phyloP scores from a whole-genome alignment of 2,329 filamentous ascomycete genomes.

The Chaetomium sp. region DNA sequence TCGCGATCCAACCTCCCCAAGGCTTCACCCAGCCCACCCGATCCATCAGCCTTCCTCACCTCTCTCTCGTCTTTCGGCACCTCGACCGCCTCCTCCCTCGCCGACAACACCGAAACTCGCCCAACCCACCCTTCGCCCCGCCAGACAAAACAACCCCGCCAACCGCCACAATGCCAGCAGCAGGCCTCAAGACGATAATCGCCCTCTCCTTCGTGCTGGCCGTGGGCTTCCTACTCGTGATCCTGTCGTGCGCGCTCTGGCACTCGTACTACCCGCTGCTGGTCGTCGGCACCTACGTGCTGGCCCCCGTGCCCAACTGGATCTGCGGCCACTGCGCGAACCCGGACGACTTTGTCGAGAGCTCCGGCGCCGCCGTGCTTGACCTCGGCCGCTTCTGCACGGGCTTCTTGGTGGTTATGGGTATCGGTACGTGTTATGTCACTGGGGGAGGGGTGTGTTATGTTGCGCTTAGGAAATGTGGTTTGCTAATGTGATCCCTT shows the following conservation, averaged over 20 bases:
- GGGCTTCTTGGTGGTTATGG: constrained; percentile 95
- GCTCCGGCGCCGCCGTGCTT: constrained; percentile 77
- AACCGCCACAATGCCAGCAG: constrained; percentile 62
- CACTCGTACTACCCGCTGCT: constrained; percentile 92
- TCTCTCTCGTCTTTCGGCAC: background rate
- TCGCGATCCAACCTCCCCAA: background rate
- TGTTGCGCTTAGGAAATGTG: background rate
- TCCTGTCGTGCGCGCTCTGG: constrained; percentile 94
- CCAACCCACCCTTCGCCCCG: no score
- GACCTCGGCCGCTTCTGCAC: constrained; percentile 94
- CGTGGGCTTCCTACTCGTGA: constrained; percentile 97
- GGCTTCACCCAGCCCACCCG: background rate
- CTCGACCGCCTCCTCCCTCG: background rate
- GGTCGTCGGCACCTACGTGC: constrained; percentile 91
- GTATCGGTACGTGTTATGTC: constrained; percentile 69
- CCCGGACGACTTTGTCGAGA: constrained; percentile 93
- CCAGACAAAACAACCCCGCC: background rate
- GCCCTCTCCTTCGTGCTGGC: constrained; percentile 98
- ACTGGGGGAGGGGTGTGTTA: no score
- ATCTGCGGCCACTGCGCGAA: constrained; percentile 86
- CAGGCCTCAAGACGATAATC: constrained; percentile 98
- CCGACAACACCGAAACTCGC: background rate
- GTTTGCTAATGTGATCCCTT: constrained; percentile 2
- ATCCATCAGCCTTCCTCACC: background rate
- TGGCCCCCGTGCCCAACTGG: constrained; percentile 96